A percentile compares a stretch with the other conserved stretches of the same genome.
These are phyloP conservation scores for Botryobasidium botryosum DNA, from an alignment of 768 basidiomycete species.

Conservation along the genomic window DNA sequence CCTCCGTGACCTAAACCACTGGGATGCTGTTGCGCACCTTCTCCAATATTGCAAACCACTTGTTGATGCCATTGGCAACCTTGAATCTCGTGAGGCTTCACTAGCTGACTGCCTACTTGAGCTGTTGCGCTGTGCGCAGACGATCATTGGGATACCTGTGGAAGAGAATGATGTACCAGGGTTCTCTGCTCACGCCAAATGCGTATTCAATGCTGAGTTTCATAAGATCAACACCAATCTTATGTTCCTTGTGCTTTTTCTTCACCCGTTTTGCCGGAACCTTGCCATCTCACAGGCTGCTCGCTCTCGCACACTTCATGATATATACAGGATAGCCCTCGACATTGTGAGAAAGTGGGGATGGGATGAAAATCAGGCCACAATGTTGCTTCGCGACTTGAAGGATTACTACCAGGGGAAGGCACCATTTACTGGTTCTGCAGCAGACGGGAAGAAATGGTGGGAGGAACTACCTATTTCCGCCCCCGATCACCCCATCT, in stretches of 20 bases:
- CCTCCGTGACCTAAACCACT: slow-evolving; percentile 13
- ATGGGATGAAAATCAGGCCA: slow-evolving; percentile 15
- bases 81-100: slow-evolving; percentile 18
- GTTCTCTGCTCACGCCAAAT: slow-evolving; percentile 17
- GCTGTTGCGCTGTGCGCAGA: slow-evolving; percentile 16
- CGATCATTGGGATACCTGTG: slow-evolving; percentile 11
- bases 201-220: slow-evolving; percentile 19
- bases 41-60: slow-evolving; percentile 17
- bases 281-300: slow-evolving; percentile 19
- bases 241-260: slow-evolving; percentile 21
- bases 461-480: slow-evolving; percentile 16
- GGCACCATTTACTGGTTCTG: slow-evolving; percentile 16
- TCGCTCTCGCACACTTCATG: slow-evolving; percentile 14
- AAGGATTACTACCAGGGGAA: slow-evolving; percentile 15
- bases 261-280: too few species aligned
- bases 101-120: slow-evolving; percentile 25
- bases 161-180: slow-evolving; percentile 12
- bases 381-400: slow-evolving; percentile 15
- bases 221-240: slow-evolving; percentile 21
- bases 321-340: slow-evolving; percentile 14
- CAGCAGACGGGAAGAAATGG: slow-evolving; percentile 15
- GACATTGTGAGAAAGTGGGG: slow-evolving; percentile 18
- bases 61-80: slow-evolving; percentile 22
- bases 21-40: slow-evolving; percentile 18
- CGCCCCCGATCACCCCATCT: too few species aligned